phyloP scores from a whole-genome alignment of 768 basidiomycete genomes.

The Hericium coralloides region DNA sequence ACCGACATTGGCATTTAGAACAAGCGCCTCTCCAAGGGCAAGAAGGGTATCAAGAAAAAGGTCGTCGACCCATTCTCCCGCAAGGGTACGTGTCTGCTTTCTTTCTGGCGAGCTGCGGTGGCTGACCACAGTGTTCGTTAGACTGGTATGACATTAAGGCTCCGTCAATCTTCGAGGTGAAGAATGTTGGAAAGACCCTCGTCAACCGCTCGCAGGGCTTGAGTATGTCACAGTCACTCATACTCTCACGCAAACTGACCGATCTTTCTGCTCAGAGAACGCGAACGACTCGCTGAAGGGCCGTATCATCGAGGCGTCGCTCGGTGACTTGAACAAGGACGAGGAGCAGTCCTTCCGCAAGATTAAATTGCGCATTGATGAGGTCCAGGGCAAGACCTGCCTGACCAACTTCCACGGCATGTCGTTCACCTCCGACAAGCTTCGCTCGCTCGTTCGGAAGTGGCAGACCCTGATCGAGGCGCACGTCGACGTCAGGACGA shows the following conservation, averaged over 20 bases:
- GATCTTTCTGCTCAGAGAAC: slow-evolving; percentile 57
- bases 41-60: slow-evolving; percentile 99
- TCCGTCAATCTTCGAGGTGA: slow-evolving; percentile 93
- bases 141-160: slow-evolving; percentile 99
- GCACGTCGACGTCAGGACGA: slow-evolving; percentile 97
- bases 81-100: slow-evolving; percentile 59
- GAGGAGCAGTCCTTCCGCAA: slow-evolving; percentile 99
- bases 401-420: slow-evolving; percentile 99
- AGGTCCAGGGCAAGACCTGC: slow-evolving; percentile 97
- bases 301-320: slow-evolving; percentile 91
- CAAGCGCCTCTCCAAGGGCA: slow-evolving; percentile 96
- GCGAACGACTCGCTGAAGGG: slow-evolving; percentile 98
- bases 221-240: slow-evolving; percentile 43
- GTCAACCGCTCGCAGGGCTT: slow-evolving; percentile 97
- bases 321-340: slow-evolving; percentile 98
- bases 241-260: background rate
- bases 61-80: slow-evolving; percentile 99
- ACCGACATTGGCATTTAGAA: slow-evolving; percentile 44
- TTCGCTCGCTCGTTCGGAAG: slow-evolving; percentile 98
- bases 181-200: slow-evolving; percentile 97
- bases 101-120: background rate
- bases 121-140: slow-evolving; percentile 21
- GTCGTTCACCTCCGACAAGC: slow-evolving; percentile 99
- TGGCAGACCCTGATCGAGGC: slow-evolving; percentile 99
- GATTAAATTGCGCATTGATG: slow-evolving; percentile 96